These are phyloP conservation scores for Blastomyces parvus DNA, from an alignment of 2,329 filamentous ascomycete genomes.

Conservation along the genomic window DNA sequence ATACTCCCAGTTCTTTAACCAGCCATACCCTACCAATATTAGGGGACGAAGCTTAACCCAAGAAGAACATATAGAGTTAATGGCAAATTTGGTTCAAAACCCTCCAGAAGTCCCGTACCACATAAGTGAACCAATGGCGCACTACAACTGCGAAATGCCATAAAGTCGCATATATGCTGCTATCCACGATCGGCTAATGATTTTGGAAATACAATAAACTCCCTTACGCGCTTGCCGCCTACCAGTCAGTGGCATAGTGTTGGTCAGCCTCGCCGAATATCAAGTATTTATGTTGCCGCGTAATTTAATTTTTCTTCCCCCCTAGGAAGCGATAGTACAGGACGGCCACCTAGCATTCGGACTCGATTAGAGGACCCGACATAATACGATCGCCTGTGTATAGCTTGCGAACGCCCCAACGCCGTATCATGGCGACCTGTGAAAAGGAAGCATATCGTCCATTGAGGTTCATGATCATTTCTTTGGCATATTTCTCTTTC, in stretches of 20 bases:
- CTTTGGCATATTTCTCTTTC: not conserved
- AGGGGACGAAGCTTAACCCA: constrained; percentile 61
- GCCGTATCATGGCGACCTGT: not conserved
- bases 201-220: not conserved
- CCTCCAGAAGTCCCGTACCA: constrained; percentile 37
- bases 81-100: constrained; percentile 63
- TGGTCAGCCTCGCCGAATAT: not conserved
- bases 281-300: not conserved
- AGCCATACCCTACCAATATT: constrained; percentile 41
- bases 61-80: constrained; percentile 72
- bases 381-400: not conserved
- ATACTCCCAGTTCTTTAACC: constrained; percentile 40
- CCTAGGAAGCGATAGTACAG: not conserved
- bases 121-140: constrained; percentile 33
- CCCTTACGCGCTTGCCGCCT: not conserved
- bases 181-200: not conserved
- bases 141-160: constrained; percentile 29
- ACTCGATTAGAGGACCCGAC: not conserved
- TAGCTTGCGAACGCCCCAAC: not conserved
- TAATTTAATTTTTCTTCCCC: not conserved
- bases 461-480: not conserved
- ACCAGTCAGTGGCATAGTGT: not conserved
- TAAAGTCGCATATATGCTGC: not conserved
- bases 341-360: not conserved
- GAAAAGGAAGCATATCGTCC: not conserved